Conservation (phyloP, 345 rosid species). For the Brassica juncea region DNA sequence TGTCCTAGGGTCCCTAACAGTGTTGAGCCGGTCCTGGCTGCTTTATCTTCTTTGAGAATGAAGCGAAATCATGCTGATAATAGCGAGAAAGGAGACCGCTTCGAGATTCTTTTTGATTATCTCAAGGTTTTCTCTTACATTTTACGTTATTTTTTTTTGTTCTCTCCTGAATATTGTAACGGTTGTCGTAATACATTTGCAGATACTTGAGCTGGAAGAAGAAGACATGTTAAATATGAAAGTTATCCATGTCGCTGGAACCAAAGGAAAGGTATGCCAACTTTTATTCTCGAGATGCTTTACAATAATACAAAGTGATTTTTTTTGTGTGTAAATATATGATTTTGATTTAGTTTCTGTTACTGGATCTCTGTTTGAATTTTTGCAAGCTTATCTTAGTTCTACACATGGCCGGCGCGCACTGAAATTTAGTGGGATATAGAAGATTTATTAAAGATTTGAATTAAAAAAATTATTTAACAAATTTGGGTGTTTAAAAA, state of each 20-base stretch:
- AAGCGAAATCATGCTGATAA: conserved; percentile 89
- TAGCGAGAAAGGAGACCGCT: conserved; percentile 78
- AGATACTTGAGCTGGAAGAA: conserved; percentile 76
- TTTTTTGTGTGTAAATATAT: background rate
- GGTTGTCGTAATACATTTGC: background rate
- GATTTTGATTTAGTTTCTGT: background rate
- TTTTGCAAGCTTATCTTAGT: too few relatives aligned
- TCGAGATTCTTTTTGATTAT: conserved; percentile 79
- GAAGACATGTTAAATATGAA: conserved; percentile 76
- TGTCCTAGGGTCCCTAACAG: too few relatives aligned
- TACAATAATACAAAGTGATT: too few relatives aligned
- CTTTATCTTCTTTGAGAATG: conserved; percentile 82
- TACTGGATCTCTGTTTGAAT: too few relatives aligned
- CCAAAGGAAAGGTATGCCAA: conserved; percentile 82
- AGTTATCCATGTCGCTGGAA: conserved; percentile 94
- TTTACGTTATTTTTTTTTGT: background rate
- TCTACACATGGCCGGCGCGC: too few relatives aligned
- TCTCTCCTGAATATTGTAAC: background rate
- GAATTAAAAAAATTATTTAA: too few relatives aligned
- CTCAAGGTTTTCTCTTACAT: conserved; percentile 53
- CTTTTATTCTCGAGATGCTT: background rate
- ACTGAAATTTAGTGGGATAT: too few relatives aligned
- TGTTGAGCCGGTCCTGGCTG: conserved; percentile 45
- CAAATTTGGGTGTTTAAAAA: too few relatives aligned
- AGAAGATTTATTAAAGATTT: too few relatives aligned